Evolutionary conservation across 2,329 filamentous ascomycete genomes (phyloP).

Genomic region (Aspergillus pseudoterreus): DNA sequence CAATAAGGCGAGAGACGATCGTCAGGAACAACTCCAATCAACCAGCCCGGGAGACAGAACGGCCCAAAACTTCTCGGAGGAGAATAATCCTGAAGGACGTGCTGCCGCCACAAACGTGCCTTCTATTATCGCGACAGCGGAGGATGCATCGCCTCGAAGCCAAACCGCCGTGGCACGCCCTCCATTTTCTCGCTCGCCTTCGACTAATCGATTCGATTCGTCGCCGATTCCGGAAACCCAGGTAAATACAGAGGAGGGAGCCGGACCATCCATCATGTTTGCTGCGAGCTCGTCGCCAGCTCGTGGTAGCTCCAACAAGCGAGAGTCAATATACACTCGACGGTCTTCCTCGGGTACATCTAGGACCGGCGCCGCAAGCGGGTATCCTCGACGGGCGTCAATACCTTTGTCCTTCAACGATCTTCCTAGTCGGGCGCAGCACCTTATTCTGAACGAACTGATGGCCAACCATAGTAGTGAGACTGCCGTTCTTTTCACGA

Average conservation of each 20-base stretch:
- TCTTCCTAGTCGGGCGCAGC: constrained; percentile 76
- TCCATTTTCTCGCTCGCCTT: constrained; percentile 26
- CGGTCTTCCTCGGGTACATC: constrained; percentile 19
- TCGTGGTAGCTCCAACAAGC: constrained; percentile 19
- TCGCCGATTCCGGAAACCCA: constrained; percentile 68
- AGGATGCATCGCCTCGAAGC: constrained; percentile 20
- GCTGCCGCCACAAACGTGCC: constrained; percentile 16
- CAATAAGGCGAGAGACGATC: constrained; percentile 5
- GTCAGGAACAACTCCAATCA: not conserved
- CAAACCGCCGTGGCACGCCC: constrained; percentile 20
- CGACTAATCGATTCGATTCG: constrained; percentile 59
- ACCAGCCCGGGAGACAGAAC: not conserved
- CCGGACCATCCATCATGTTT: constrained; percentile 73
- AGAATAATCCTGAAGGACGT: constrained; percentile 3
- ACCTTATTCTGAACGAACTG: constrained; percentile 81
- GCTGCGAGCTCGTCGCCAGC: constrained; percentile 45
- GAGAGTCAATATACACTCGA: constrained; percentile 38
- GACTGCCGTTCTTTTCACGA: constrained; percentile 78
- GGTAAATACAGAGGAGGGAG: constrained; percentile 61
- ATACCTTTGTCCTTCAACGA: constrained; percentile 80
- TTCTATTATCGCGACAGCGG: constrained; percentile 22
- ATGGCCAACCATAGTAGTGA: constrained; percentile 65
- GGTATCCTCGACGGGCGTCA: constrained; percentile 57
- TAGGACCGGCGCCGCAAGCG: constrained; percentile 34
- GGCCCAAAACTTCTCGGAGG: constrained; percentile 1